Evolutionary conservation across 345 rosid species (phyloP), one percentile per base, ranked within the genome.

Genomic region (Clarkia xantiana): DNA sequence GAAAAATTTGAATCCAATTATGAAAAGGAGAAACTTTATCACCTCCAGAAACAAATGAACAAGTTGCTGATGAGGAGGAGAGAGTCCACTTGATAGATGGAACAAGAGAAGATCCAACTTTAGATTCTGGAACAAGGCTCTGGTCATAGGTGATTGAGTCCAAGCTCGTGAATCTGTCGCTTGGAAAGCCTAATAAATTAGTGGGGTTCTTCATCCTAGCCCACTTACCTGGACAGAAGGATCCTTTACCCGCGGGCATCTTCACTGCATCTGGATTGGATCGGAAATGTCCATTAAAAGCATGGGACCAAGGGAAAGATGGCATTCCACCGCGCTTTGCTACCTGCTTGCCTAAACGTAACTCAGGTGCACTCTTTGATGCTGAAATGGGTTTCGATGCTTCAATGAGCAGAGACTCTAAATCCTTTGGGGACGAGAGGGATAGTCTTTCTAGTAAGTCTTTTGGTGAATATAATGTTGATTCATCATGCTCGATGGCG

Each of bases 171-270:
- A 70, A 73, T 56, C 67, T 45, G 59, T 67, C 60, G 17, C 66
- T 55, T 56, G 64, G 48, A 62, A 44, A 52, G 70, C 65, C 72
- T n/a, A 57, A 56, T 51, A 68, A 63, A 55, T 43, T 62, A 47
- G 53, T 47, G 44, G 54, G 56, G 44, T 65, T 65, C n/a, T 59
- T 61, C 55, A 81, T 62, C 62, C 71, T 78, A 57, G 62, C 71
- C 94, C 98, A 86, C 64, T 79, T 70, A 61, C 96, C 98, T 72
- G 82, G 98, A 77, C 94, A 91, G 54, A 77, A 64, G 59, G 61
- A 67, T 69, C 36, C 36, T 10, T 80, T 81, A 61, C 77, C 73
- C 10, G 69, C 34, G 55, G 75, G 65, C 67, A 76, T 65, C 72
- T 81, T 86, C 34, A 61, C 74, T 18, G 76, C 75, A 58, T 91